phyloP scores from a whole-genome alignment of 176 grass and related monocot species.

The Metroxylon sagu region DNA sequence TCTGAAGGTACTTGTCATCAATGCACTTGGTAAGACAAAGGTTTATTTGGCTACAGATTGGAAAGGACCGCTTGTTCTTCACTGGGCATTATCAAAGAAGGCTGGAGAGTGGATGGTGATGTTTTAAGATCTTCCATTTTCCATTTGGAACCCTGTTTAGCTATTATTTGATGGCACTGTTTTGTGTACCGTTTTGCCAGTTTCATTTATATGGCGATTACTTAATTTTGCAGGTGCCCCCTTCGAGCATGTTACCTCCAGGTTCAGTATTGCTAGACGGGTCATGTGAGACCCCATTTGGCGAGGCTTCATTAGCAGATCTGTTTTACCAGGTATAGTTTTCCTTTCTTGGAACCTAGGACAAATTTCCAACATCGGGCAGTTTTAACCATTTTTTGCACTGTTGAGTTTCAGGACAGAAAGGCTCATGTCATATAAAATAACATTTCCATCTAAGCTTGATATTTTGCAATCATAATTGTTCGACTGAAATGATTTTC shows the following conservation, averaged over 20 bases:
- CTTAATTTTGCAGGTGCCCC: slow-evolving; percentile 53
- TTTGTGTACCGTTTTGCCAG: no score
- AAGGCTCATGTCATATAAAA: no score
- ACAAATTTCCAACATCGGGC: no score
- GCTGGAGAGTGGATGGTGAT: slow-evolving; percentile 72
- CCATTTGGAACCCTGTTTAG: no score
- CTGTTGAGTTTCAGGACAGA: no score
- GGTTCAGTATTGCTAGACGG: slow-evolving; percentile 57
- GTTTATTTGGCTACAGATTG: slow-evolving; percentile 70
- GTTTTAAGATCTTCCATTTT: background rate
- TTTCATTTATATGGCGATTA: slow-evolving; percentile 16
- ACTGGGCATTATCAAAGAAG: slow-evolving; percentile 64
- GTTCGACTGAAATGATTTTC: background rate
- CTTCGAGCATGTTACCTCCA: slow-evolving; percentile 45
- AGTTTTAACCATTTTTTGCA: no score
- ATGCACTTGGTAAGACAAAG: slow-evolving; percentile 50
- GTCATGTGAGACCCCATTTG: slow-evolving; percentile 76
- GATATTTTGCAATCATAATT: no score
- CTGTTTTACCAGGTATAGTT: slow-evolving; percentile 56
- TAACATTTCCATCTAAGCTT: no score
- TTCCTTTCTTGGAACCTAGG: background rate
- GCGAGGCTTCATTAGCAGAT: slow-evolving; percentile 37
- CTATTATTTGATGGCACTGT: no score
- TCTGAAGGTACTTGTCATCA: slow-evolving; percentile 56
- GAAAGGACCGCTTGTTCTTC: slow-evolving; percentile 67